Evolutionary conservation across 768 basidiomycete genomes (phyloP), one percentile per base, ranked within the genome.

Genomic region (Boletus speciosus): DNA sequence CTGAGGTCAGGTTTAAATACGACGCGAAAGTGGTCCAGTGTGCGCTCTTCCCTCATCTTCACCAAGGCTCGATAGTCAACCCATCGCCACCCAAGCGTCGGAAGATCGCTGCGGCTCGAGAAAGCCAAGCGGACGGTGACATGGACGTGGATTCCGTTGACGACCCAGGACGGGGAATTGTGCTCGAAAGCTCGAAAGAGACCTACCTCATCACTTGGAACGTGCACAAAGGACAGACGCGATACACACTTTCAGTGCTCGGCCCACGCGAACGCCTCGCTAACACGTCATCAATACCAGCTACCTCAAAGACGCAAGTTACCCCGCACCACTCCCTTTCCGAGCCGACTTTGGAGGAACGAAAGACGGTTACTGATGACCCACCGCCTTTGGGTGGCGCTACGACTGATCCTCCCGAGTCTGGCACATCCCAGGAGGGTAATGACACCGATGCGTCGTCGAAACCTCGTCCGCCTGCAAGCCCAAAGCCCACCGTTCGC

Each of bases 1-100:
- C 25, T 31, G 38, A 25, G 40, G 23, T 40, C 37, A 84, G 82
- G 49, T 84, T 78, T 54, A 82, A 83, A 66, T 84, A 82, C 55
- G 70, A 78, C 8, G 76, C 81, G 0, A 61, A 62, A 5, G 63
- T 76, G 4, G 67, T 84, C 7, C 71, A 71, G 29, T 67, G 69
- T 29, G 67, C 75, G 1, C 68, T 83, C 14, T 82, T 83, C 65
- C 78, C 81, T 19, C 58, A 65, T 31, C 55, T 58, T 23, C 52
- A 56, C 19, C 57, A 39, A 36, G 63, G 34, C 6, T 57, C 61
- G n/a, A 43, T 52, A n/a, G 23, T 61, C 16, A 32, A 6, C 15
- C 66, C 58, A 4, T 59, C 59, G 3, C 59, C 59, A 7, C n/a
- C 52, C 11, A 71, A 71, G 48, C 69, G 69, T 25, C 67, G 68